A percentile compares a stretch with the other conserved stretches of the same genome.
Evolutionary conservation across 768 basidiomycete genomes (phyloP).

Genomic region (Pleurotus eryngii): DNA sequence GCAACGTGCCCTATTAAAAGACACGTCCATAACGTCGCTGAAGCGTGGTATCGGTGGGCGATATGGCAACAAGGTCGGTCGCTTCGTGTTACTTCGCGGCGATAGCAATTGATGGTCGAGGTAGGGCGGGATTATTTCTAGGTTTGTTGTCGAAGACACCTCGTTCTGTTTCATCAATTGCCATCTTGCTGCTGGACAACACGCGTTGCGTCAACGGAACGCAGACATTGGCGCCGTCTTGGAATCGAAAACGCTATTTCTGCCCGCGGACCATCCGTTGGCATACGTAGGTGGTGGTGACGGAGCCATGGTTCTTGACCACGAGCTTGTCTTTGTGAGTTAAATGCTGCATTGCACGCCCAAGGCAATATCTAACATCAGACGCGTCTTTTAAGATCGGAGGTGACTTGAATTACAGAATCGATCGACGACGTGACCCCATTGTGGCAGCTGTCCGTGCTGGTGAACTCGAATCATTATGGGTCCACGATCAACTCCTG

Average conservation of each 20-base stretch:
- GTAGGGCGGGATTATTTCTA: slow-evolving; percentile 87
- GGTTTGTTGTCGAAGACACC: slow-evolving; percentile 88
- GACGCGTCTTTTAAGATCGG: slow-evolving; percentile 50
- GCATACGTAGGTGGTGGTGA: slow-evolving; percentile 89
- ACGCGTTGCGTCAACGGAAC: slow-evolving; percentile 77
- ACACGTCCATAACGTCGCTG: slow-evolving; percentile 73
- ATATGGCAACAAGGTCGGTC: slow-evolving; percentile 90
- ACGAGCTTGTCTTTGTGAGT: slow-evolving; percentile 89
- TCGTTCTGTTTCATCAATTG: slow-evolving; percentile 95
- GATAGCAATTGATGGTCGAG: slow-evolving; percentile 1
- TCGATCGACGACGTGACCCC: slow-evolving; percentile 86
- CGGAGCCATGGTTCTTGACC: slow-evolving; percentile 90
- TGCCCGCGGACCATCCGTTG: slow-evolving; percentile 48
- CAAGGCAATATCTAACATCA: not conserved
- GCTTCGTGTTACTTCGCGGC: not conserved
- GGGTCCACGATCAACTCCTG: slow-evolving; percentile 80
- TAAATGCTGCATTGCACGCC: not conserved
- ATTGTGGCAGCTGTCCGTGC: slow-evolving; percentile 70
- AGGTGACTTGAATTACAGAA: slow-evolving; percentile 97
- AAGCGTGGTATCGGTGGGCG: slow-evolving; percentile 91
- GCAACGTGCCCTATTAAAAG: slow-evolving; percentile 57
- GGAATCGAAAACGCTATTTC: slow-evolving; percentile 75
- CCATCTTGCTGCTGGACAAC: slow-evolving; percentile 95
- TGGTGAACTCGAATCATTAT: slow-evolving; percentile 59
- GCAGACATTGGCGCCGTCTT: slow-evolving; percentile 84